These are phyloP conservation scores for Lepraria neglecta DNA, from an alignment of 495 filamentous ascomycete genomes.

Conservation along the genomic window DNA sequence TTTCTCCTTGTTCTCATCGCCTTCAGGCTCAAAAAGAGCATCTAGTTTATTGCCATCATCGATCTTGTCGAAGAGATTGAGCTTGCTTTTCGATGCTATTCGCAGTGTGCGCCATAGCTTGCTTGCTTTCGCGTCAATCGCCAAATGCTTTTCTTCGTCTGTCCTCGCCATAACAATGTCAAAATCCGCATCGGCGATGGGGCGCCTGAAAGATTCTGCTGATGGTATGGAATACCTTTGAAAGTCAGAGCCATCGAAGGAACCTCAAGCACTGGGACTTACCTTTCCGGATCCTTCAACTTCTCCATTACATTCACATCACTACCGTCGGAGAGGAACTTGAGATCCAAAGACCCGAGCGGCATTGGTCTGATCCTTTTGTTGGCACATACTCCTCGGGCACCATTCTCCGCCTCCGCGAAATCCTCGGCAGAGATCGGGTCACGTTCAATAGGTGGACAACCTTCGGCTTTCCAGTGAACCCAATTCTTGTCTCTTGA, in stretches of 20 bases:
- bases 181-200: constrained; percentile 64
- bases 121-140: constrained; percentile 65
- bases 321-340: constrained; percentile 64
- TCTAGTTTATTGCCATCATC: constrained; percentile 68
- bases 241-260: constrained; percentile 5
- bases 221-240: constrained; percentile 46
- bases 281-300: constrained; percentile 54
- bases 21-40: constrained; percentile 43
- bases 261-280: constrained; percentile 1
- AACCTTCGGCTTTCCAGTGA: constrained; percentile 92
- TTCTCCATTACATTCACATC: constrained; percentile 48
- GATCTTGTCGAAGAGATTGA: constrained; percentile 76
- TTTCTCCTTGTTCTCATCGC: constrained; percentile 32
- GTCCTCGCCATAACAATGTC: constrained; percentile 74
- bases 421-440: constrained; percentile 61
- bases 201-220: constrained; percentile 51
- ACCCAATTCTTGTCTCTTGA: constrained; percentile 97
- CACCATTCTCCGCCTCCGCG: constrained; percentile 56
- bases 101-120: constrained; percentile 85
- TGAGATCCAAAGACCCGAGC: constrained; percentile 64
- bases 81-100: constrained; percentile 62
- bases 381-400: constrained; percentile 56
- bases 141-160: constrained; percentile 60
- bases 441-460: constrained; percentile 73
- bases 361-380: constrained; percentile 60